Conservation (phyloP, 768 basidiomycete species). For the Termitomyces titanicus region DNA sequence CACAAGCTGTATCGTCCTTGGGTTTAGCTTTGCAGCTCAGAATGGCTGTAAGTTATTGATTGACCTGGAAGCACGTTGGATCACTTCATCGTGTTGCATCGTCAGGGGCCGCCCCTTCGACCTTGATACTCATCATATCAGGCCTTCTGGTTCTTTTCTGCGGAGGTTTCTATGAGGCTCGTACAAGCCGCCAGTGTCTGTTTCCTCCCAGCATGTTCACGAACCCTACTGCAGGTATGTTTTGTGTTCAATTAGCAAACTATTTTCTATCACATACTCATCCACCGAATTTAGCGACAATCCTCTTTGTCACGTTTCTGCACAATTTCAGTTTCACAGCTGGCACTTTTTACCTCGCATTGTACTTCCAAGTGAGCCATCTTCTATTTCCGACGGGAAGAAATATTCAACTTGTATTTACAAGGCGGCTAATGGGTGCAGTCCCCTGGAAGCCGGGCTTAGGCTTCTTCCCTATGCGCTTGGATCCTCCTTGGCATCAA, state of each 20-base stretch:
- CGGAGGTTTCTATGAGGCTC: conserved; percentile 66
- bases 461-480: conserved; percentile 81
- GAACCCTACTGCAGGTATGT: conserved; percentile 56
- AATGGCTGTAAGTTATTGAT: conserved; percentile 55
- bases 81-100: conserved; percentile 15
- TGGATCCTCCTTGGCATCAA: conserved; percentile 79
- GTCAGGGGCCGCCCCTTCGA: conserved; percentile 62
- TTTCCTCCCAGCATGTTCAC: conserved; percentile 66
- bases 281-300: conserved; percentile 40
- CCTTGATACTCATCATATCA: conserved; percentile 53
- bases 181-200: conserved; percentile 64
- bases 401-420: conserved; percentile 1
- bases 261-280: conserved; percentile 12
- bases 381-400: conserved; percentile 2
- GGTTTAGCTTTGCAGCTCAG: conserved; percentile 72
- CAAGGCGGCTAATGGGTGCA: conserved; percentile 67
- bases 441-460: conserved; percentile 71
- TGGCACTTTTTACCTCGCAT: conserved; percentile 81
- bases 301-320: conserved; percentile 69
- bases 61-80: background rate
- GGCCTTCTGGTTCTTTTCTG: conserved; percentile 52
- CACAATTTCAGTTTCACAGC: conserved; percentile 83
- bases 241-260: conserved; percentile 1
- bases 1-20: conserved; percentile 70
- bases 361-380: conserved; percentile 69